Evolutionary conservation across 805 yeast genomes (phyloP).

Genomic region (Metschnikowia anglica): DNA sequence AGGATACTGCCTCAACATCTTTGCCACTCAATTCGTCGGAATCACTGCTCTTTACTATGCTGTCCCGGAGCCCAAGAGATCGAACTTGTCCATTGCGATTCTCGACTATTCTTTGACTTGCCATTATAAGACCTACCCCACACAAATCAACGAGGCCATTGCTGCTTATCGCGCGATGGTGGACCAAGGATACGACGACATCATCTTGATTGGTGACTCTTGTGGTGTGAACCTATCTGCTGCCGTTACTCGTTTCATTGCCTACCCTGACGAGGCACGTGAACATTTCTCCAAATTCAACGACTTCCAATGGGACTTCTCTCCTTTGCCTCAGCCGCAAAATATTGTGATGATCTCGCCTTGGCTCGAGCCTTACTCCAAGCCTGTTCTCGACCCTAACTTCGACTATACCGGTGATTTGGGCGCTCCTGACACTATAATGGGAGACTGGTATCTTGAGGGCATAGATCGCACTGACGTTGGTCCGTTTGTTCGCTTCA

Average conservation of each 20-base stretch:
- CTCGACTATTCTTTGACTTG: conserved; percentile 28
- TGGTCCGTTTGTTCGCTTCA: conserved; percentile 25
- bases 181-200: conserved; percentile 13
- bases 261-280: conserved; percentile 33
- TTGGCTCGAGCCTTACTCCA: conserved; percentile 35
- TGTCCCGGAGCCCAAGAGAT: conserved; percentile 18
- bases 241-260: conserved; percentile 22
- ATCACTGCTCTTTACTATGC: conserved; percentile 24
- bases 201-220: conserved; percentile 17
- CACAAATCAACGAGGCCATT: conserved; percentile 26
- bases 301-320: conserved; percentile 21
- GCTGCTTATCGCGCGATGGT: conserved; percentile 18
- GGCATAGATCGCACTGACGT: conserved; percentile 19
- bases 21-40: conserved; percentile 27
- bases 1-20: conserved; percentile 24
- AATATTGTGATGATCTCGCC: conserved; percentile 33
- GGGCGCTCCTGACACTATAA: conserved; percentile 26
- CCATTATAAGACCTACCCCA: conserved; percentile 24
- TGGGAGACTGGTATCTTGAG: conserved; percentile 37
- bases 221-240: conserved; percentile 18
- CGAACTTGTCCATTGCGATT: conserved; percentile 21
- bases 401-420: conserved; percentile 31
- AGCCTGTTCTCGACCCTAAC: conserved; percentile 27
- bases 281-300: conserved; percentile 24
- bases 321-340: conserved; percentile 29